These are phyloP conservation scores for Marsdenia floribunda DNA, from an alignment of 257 asterid species.

Conservation along the genomic window DNA sequence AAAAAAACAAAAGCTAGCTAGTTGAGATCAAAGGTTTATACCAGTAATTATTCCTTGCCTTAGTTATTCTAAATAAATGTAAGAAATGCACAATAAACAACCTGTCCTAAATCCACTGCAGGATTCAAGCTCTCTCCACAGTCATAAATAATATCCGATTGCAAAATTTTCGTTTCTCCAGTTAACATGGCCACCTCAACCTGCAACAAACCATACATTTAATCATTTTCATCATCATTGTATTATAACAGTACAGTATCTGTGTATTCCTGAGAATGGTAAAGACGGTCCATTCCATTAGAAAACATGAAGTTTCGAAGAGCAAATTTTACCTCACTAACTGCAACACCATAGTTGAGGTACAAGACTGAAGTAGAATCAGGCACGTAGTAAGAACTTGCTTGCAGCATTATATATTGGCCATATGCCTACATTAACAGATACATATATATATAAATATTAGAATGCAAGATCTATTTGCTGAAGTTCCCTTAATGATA, in stretches of 20 bases:
- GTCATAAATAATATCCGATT: conserved; percentile 59
- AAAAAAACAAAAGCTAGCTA: background rate
- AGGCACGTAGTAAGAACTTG: conserved; percentile 48
- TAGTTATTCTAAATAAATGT: background rate
- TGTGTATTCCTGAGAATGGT: too few relatives aligned
- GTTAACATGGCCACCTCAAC: conserved; percentile 58
- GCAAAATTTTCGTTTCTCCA: conserved; percentile 49
- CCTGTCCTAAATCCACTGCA: conserved; percentile 76
- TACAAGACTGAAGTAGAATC: conserved; percentile 27
- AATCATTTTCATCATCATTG: too few relatives aligned
- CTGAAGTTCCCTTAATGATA: too few relatives aligned
- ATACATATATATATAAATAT: background rate
- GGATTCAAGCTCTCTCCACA: conserved; percentile 82
- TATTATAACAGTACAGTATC: too few relatives aligned
- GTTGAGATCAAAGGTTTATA: background rate
- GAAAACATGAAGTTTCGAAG: background rate
- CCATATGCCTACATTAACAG: conserved; percentile 41
- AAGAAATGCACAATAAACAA: conserved; percentile 6
- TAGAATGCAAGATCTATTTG: too few relatives aligned
- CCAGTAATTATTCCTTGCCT: background rate
- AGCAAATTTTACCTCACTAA: conserved; percentile 51
- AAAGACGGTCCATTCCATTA: too few relatives aligned
- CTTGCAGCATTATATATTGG: conserved; percentile 36
- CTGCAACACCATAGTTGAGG: conserved; percentile 59
- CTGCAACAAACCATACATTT: conserved; percentile 23